Conservation (phyloP, 2,329 filamentous ascomycete species). For the Tothia fuscella region DNA sequence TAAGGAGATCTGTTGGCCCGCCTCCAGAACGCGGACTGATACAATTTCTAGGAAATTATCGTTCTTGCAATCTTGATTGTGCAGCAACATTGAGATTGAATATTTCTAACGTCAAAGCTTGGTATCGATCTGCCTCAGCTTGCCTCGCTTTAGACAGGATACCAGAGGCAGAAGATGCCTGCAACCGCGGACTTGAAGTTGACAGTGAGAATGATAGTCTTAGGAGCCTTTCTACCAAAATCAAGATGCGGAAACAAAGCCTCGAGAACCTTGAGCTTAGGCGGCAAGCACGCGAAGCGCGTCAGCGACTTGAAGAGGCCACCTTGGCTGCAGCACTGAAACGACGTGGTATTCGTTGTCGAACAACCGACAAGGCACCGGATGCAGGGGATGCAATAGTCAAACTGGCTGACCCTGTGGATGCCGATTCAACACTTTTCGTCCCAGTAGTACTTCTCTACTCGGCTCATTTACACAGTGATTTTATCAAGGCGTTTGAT, state of each 20-base stretch:
- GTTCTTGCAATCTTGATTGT: slow-evolving; percentile 76
- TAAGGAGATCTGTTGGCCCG: slow-evolving; percentile 25
- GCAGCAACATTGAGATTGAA: slow-evolving; percentile 69
- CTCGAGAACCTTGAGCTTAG: slow-evolving; percentile 44
- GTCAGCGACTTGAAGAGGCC: slow-evolving; percentile 42
- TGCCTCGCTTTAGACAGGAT: slow-evolving; percentile 69
- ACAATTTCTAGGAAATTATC: slow-evolving; percentile 57
- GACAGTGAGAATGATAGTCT: slow-evolving; percentile 61
- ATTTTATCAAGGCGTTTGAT: slow-evolving; percentile 79
- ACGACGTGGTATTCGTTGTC: slow-evolving; percentile 57
- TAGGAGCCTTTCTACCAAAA: slow-evolving; percentile 47
- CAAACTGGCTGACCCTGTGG: slow-evolving; percentile 57
- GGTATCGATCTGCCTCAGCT: slow-evolving; percentile 72
- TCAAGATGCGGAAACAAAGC: slow-evolving; percentile 45
- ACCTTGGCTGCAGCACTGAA: slow-evolving; percentile 44
- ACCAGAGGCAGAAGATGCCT: slow-evolving; percentile 69
- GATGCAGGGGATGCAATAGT: slow-evolving; percentile 79
- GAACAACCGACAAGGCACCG: slow-evolving; percentile 58
- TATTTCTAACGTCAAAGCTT: slow-evolving; percentile 73
- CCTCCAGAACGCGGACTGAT: slow-evolving; percentile 12
- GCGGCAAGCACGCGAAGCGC: slow-evolving; percentile 45
- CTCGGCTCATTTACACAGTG: slow-evolving; percentile 66
- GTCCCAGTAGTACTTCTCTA: slow-evolving; percentile 81
- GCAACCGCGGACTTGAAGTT: slow-evolving; percentile 58
- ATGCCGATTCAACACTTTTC: slow-evolving; percentile 56